A percentile compares a stretch with the other conserved stretches of the same genome.
Conservation (phyloP, 306 rosid genomes). For the Urtica urens region DNA sequence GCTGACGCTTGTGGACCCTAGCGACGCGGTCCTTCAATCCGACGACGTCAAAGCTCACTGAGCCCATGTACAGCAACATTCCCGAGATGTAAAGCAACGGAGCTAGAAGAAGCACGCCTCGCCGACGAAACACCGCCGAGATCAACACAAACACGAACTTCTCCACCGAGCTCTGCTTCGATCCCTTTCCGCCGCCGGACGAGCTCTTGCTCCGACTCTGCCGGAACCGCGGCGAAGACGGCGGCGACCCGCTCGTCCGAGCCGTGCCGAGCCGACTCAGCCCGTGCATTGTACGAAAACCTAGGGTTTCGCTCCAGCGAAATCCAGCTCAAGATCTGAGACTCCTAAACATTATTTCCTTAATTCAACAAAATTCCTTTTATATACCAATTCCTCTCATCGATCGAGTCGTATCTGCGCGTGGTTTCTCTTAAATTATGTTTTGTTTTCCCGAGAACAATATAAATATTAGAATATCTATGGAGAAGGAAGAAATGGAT, state of each 20-base stretch:
- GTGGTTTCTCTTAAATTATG: background rate
- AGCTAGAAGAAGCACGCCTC: slow-evolving; percentile 76
- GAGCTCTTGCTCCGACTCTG: slow-evolving; percentile 45
- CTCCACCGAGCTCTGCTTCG: slow-evolving; percentile 47
- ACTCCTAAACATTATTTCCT: background rate
- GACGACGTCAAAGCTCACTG: slow-evolving; percentile 61
- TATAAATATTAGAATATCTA: no score
- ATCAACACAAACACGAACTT: slow-evolving; percentile 38
- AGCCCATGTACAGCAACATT: slow-evolving; percentile 83
- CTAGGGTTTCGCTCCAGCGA: slow-evolving; percentile 6
- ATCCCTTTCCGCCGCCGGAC: slow-evolving; percentile 3
- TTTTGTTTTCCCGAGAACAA: slow-evolving; percentile 10
- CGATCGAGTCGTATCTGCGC: background rate
- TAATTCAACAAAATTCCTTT: background rate
- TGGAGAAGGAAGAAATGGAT: background rate
- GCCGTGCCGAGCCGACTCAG: slow-evolving; percentile 51
- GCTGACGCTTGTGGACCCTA: slow-evolving; percentile 45
- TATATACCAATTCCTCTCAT: background rate
- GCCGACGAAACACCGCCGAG: slow-evolving; percentile 55
- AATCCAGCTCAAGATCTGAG: slow-evolving; percentile 12
- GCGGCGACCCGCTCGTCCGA: slow-evolving; percentile 42
- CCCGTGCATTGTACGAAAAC: slow-evolving; percentile 45
- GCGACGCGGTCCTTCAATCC: slow-evolving; percentile 47
- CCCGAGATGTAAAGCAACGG: slow-evolving; percentile 78
- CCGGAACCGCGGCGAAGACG: slow-evolving; percentile 61